A percentile compares a stretch with the other conserved stretches of the same genome.
Evolutionary conservation across 352 stramenopile genomes (phyloP).

Genomic region (Pythium sp.): DNA sequence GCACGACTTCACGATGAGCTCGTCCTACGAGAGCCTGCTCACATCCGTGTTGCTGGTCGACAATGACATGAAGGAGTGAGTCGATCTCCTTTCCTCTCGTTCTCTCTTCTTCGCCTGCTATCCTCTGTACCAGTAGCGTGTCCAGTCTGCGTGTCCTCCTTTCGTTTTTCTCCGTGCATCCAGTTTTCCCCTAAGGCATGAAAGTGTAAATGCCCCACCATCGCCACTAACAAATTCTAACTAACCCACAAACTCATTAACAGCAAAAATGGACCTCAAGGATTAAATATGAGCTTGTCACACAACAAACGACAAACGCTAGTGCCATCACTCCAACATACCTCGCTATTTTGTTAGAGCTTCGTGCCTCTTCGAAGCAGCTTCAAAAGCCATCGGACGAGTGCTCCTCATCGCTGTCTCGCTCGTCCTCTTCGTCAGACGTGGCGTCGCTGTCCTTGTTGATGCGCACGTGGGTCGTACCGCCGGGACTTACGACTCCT

Average conservation of each 20-base stretch:
- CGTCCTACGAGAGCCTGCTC: conserved; percentile 18
- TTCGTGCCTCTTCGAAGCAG: not conserved
- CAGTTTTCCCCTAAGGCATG: not conserved
- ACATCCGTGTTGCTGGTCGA: conserved; percentile 13
- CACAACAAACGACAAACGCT: not conserved
- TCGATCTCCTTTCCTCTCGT: not conserved
- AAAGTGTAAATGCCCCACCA: not conserved
- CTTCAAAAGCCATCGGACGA: conserved; percentile 22
- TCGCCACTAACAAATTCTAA: conserved; percentile 4
- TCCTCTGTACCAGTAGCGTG: conserved; percentile 1
- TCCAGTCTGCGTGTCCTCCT: not conserved
- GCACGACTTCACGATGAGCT: conserved; percentile 19
- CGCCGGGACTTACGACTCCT: conserved; percentile 54
- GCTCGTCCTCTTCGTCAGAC: conserved; percentile 33
- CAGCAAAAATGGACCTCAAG: not conserved
- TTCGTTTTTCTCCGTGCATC: not conserved
- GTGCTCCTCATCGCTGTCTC: conserved; percentile 30
- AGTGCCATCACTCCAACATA: not conserved
- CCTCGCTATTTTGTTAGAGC: not conserved
- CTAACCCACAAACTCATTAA: not conserved
- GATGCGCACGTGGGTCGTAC: conserved; percentile 58
- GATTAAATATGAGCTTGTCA: not conserved
- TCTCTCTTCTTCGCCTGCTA: not conserved
- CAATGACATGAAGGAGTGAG: not conserved
- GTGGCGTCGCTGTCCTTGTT: conserved; percentile 43